Conservation (phyloP, 2,329 filamentous ascomycete species). For the Ceratocystis eucalypticola region DNA sequence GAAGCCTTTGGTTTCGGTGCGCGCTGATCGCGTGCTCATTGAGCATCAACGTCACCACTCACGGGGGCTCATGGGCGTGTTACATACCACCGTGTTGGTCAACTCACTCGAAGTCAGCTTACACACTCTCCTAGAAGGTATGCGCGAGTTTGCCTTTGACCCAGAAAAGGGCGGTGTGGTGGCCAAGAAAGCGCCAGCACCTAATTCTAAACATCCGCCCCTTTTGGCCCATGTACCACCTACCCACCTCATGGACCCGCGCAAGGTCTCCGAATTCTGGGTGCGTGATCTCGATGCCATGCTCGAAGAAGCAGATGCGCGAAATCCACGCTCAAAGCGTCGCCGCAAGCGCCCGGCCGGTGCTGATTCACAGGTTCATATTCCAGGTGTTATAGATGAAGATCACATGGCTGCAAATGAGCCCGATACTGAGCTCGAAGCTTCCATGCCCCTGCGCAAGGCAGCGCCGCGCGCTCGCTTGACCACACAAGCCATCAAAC, state of each 20-base stretch:
- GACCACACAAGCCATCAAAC: constrained; percentile 9
- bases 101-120: constrained; percentile 13
- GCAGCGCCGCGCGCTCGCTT: background rate
- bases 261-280: constrained; percentile 14
- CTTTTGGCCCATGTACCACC: background rate
- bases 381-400: background rate
- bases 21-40: constrained; percentile 4
- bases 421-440: background rate
- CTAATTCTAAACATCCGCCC: background rate
- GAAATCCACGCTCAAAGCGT: background rate
- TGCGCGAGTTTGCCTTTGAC: background rate
- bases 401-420: background rate
- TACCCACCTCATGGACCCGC: constrained; percentile 2
- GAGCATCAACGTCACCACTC: constrained; percentile 16
- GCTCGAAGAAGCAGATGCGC: background rate
- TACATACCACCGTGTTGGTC: constrained; percentile 12
- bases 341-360: background rate
- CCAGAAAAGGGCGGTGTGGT: no score
- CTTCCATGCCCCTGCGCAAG: background rate
- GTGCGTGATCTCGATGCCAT: constrained; percentile 5
- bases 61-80: background rate
- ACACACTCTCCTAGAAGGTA: constrained; percentile 1
- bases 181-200: background rate
- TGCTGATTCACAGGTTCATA: background rate
- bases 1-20: background rate